phyloP scores from a whole-genome alignment of 768 basidiomycete genomes.

The Stropharia rugosoannulata region DNA sequence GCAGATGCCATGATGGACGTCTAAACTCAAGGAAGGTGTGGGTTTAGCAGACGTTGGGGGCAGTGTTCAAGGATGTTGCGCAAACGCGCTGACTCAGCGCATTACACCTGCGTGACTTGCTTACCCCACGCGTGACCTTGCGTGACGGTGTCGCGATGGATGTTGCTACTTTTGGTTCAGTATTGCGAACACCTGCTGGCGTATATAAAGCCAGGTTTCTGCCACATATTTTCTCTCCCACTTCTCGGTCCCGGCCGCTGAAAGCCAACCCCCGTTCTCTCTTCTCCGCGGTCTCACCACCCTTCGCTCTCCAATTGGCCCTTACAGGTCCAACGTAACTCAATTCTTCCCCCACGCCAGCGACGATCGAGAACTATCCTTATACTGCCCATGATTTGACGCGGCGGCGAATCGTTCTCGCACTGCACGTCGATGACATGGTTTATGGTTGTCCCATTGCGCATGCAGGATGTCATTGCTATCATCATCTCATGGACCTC shows the following conservation, averaged over 20 bases:
- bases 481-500: neutral
- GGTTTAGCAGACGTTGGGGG: neutral
- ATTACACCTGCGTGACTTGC: neutral
- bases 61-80: neutral
- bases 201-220: neutral
- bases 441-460: neutral
- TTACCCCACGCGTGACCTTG: neutral
- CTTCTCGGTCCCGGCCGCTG: neutral
- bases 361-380: too few relatives aligned
- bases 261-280: too few relatives aligned
- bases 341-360: too few relatives aligned
- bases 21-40: neutral
- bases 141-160: neutral
- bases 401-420: too few relatives aligned
- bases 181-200: neutral
- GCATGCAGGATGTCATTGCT: neutral
- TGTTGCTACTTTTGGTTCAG: slow-evolving; percentile 8
- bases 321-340: too few relatives aligned
- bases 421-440: too few relatives aligned
- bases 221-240: neutral
- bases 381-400: too few relatives aligned
- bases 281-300: too few relatives aligned
- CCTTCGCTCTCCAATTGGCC: too few relatives aligned
- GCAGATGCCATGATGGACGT: slow-evolving; percentile 38
- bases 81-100: slow-evolving; percentile 2